Percentiles rank a stretch among this genome's conserved stretches.
phyloP scores from a whole-genome alignment of 352 stramenopile species.

The Aphanomyces invadans region DNA sequence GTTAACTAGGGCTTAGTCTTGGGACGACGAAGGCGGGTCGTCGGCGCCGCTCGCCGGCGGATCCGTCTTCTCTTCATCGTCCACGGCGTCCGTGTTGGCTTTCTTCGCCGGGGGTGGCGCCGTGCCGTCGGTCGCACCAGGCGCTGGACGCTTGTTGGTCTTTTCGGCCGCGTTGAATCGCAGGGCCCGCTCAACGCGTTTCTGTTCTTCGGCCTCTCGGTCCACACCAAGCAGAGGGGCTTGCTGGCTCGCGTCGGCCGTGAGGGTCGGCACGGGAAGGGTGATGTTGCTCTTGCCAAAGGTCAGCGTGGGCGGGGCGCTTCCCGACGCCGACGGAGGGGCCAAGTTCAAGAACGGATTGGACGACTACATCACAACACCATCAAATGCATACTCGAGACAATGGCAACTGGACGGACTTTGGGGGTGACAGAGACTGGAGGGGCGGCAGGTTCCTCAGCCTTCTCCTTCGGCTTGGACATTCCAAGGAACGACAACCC shows the following conservation, averaged over 20 bases:
- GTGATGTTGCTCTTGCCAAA: conserved; percentile 74
- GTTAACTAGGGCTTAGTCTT: neutral
- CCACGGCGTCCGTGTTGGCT: neutral
- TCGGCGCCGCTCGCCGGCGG: neutral
- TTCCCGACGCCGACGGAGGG: conserved; percentile 36
- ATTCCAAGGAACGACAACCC: conserved; percentile 25
- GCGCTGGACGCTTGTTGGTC: neutral
- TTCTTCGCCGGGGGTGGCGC: conserved; percentile 10
- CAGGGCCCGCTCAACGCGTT: neutral
- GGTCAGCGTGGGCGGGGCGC: conserved; percentile 49
- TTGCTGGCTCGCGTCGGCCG: conserved; percentile 26
- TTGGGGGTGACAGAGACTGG: conserved; percentile 2
- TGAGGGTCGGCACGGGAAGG: conserved; percentile 50
- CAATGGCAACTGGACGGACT: neutral
- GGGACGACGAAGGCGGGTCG: neutral
- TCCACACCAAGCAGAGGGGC: neutral
- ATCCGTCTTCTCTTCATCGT: conserved; percentile 7
- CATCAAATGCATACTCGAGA: conserved; percentile 14
- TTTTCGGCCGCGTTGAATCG: conserved; percentile 11
- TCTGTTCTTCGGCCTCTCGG: conserved; percentile 6
- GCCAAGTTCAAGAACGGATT: conserved; percentile 35
- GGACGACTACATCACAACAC: conserved; percentile 24
- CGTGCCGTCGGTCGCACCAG: neutral
- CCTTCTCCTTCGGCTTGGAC: neutral
- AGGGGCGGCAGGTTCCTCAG: neutral